Evolutionary conservation across 805 yeast genomes (phyloP).

Genomic region (Pichia heedii): DNA sequence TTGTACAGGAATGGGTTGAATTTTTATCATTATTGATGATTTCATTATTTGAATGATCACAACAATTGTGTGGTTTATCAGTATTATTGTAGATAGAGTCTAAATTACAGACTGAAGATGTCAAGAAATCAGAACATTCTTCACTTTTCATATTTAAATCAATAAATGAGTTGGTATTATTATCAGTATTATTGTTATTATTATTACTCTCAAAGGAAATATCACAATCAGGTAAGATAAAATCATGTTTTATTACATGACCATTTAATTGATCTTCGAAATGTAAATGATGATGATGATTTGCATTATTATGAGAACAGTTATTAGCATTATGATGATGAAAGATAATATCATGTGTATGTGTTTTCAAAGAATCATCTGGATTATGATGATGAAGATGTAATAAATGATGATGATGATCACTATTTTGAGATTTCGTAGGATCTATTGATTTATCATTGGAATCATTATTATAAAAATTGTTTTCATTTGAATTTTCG

Average conservation of each 20-base stretch:
- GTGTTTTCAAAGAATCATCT: conserved; percentile 4
- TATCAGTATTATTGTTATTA: not conserved
- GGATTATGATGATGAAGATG: conserved; percentile 13
- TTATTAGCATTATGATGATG: conserved; percentile 11
- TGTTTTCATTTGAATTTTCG: not conserved
- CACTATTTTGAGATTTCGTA: not conserved
- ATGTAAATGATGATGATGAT: conserved; percentile 25
- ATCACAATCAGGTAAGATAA: conserved; percentile 21
- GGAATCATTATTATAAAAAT: too few species aligned
- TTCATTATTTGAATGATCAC: not conserved
- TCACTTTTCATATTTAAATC: not conserved
- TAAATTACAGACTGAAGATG: conserved; percentile 6
- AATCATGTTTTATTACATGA: conserved; percentile 19
- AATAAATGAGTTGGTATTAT: not conserved
- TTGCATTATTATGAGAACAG: conserved; percentile 3
- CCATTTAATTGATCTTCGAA: conserved; percentile 22
- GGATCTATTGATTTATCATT: too few species aligned
- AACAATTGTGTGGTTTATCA: not conserved
- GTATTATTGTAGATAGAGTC: not conserved
- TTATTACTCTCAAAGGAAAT: not conserved
- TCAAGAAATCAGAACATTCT: conserved; percentile 8
- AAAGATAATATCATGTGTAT: conserved; percentile 12
- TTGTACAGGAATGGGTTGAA: too few species aligned
- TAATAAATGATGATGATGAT: conserved; percentile 13
- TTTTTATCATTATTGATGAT: too few species aligned